phyloP scores from a whole-genome alignment of 2,329 filamentous ascomycete genomes.

The Xylariales sp. region DNA sequence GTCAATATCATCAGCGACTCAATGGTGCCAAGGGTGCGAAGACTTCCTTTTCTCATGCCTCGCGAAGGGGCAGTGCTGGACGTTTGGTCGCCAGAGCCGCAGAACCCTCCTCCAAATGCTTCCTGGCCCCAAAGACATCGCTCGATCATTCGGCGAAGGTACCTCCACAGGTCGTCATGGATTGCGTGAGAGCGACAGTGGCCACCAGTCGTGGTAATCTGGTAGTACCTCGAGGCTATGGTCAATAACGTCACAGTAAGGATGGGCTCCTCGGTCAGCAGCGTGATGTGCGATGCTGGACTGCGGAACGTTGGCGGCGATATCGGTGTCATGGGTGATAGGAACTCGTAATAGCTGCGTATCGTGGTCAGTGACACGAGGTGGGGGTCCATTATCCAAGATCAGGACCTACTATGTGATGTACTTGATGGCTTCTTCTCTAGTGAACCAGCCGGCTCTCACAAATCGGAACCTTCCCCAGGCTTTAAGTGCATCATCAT shows the following conservation, averaged over 20 bases:
- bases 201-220: constrained; percentile 73
- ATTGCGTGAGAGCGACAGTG: constrained; percentile 84
- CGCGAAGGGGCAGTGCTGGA: constrained; percentile 67
- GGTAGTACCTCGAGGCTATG: constrained; percentile 82
- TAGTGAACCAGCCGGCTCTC: constrained; percentile 94
- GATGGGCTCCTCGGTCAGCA: constrained; percentile 89
- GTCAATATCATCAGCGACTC: constrained; percentile 92
- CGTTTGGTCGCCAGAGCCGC: constrained; percentile 64
- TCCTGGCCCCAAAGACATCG: constrained; percentile 94
- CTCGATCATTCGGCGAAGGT: constrained; percentile 91
- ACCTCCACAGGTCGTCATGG: constrained; percentile 92
- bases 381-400: no score
- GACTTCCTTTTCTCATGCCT: constrained; percentile 68
- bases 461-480: constrained; percentile 94
- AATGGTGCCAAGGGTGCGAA: constrained; percentile 87
- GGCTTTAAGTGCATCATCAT: constrained; percentile 70
- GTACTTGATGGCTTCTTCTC: constrained; percentile 87
- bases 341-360: constrained; percentile 87
- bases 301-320: constrained; percentile 85
- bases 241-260: constrained; percentile 87
- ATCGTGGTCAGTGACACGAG: no score
- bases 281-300: constrained; percentile 70
- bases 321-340: constrained; percentile 89
- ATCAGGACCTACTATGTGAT: constrained; percentile 70
- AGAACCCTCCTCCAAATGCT: constrained; percentile 86